Evolutionary conservation across 805 yeast genomes (phyloP), one percentile per base, ranked within the genome.

Genomic region (Kluyveromyces lactis): DNA sequence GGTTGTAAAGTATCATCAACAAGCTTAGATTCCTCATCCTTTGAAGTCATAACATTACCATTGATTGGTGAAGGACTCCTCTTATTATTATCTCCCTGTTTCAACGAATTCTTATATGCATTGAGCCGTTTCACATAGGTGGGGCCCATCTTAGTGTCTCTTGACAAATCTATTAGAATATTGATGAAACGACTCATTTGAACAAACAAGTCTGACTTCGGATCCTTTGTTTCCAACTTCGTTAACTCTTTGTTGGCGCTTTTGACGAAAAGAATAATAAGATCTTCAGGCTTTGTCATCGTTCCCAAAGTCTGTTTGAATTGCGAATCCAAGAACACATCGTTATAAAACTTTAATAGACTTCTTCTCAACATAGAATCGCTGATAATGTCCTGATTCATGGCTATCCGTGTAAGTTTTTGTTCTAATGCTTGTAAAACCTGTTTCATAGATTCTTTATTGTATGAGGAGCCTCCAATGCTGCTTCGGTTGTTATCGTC

Each of bases 341-440:
- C 80, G 41, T 77, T 78, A 55, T 82, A 81, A 42, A 81, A 69
- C 18, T 83, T 72, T 18, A 82, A 56, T 33, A 80, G 65, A 37
- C 79, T 71, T 44, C 83, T 66, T 10, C 80, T 69, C 41, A 70
- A 59, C 4, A 71, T 76, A 38, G 73, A 76, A 30, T 63, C 51
- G 18, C 53, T 40, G 8, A 56, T 42, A 12, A 52, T 58, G 28
- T 49, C 53, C 41, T 63, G 56, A 19, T 69, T 66, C 62, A 75
- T 62, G 17, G 81, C 75, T 2, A 78, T 64, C 13, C 56, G 47
- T 39, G 67, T 62, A 38, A 77, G 60, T 21, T 60, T 55, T 4
- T 52, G 53, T 51, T 72, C 75, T 29, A 78, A 51, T 36, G 46
- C 48, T 4, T 47, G 53, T 17, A 72, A 36, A 3, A 55, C 43